phyloP scores from a whole-genome alignment of 164 flowering plant species.

The Malania oleifera region DNA sequence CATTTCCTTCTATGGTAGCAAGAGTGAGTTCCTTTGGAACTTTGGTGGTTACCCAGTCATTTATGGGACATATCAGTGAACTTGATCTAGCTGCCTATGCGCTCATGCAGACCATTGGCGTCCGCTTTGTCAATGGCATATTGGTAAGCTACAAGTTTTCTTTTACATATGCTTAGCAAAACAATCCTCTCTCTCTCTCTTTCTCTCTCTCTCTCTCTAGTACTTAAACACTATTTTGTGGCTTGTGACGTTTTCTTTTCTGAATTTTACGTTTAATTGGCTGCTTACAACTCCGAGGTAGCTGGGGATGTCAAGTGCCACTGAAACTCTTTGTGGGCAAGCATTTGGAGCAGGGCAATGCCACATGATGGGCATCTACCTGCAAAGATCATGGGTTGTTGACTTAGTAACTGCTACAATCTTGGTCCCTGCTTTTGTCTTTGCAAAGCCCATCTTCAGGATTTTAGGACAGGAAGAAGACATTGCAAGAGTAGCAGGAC shows the following conservation, averaged over 20 bases:
- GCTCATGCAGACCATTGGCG: neutral
- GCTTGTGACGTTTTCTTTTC: no score
- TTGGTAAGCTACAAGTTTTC: no score
- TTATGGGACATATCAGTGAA: neutral
- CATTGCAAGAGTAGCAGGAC: neutral
- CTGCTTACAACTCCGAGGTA: no score
- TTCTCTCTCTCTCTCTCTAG: no score
- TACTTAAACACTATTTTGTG: no score
- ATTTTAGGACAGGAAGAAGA: neutral
- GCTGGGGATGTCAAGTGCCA: neutral
- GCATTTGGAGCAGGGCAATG: neutral
- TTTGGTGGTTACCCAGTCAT: neutral
- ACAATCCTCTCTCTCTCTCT: no score
- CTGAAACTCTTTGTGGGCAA: neutral
- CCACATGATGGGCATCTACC: neutral
- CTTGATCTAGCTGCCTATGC: neutral
- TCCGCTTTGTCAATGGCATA: conserved; percentile 1
- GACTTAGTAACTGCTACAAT: neutral
- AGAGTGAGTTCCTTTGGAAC: neutral
- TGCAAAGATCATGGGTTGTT: neutral
- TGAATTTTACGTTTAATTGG: no score
- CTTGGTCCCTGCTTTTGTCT: neutral
- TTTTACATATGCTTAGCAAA: no score
- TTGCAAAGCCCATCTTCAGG: neutral
- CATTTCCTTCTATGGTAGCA: neutral